Base-by-base conservation (phyloP, 2,329 filamentous ascomycete species). In the Fusarium sarcochroum region DNA sequence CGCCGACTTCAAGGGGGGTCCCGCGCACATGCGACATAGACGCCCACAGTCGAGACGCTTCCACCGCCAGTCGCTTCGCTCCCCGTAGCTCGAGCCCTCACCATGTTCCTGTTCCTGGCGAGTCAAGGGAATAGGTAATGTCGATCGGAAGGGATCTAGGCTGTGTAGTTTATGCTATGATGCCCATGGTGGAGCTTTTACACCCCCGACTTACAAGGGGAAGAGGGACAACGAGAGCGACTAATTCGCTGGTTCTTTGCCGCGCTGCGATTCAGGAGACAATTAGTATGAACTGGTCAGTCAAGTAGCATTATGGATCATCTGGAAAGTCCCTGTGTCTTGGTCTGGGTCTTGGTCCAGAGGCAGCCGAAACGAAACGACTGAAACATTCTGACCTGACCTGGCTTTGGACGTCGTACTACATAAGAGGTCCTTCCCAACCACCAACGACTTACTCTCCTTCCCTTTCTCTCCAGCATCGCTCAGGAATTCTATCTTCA, bases 401-500 rank as follows among this genome's bases (percentile, higher is more conserved):
- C 63, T 38, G 37, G 44, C 50, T 40, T 21, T 42, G 38, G 66
- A 37, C n/a, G 34, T 52, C 27, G 45, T 57, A 70, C 62, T 63
- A 65, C 60, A 72, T 71, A 73, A 73, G 66, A 64, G 21, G 53
- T 40, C 67, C 40, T 49, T 20, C 67, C 63, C 63, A 48, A 63
- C 69, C 58, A 66, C 38, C 38, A 48, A 21, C 40, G 21, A 17
- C 15, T 46, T 44, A 30, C 48, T 32, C 44, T 40, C 20, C 21
- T 49, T 49, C 35, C 18, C 49, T 27, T 51, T 49, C 56, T 68
- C 48, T 45, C 53, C 69, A 71, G 71, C 60, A 73, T 60, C 59
- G 55, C 71, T 66, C 63, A 73, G 70, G 69, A 73, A 73, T 68
- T 70, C 57, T 38, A 54, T 70, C 52, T 69, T 54, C 53, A 67